Conservation (phyloP, 2,329 filamentous ascomycete species). For the Elsinoe batatas region DNA sequence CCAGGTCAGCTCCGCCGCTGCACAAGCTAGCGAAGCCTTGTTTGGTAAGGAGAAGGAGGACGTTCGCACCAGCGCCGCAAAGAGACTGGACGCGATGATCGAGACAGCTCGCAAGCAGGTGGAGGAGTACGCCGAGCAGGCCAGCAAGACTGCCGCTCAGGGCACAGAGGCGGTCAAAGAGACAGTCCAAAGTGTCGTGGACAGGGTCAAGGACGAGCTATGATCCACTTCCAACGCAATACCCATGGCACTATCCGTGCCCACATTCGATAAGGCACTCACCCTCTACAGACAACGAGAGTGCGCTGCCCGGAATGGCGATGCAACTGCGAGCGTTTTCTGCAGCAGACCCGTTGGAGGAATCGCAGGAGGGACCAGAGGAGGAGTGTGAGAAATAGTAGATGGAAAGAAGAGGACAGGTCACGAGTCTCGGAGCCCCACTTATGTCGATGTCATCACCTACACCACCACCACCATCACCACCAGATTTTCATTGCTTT, state of each 20-base stretch:
- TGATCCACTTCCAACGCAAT: no score
- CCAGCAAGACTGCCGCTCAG: background rate
- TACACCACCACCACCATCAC: no score
- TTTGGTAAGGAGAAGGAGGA: constrained; percentile 6
- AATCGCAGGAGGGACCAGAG: background rate
- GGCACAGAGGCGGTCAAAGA: constrained; percentile 4
- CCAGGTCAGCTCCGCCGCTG: constrained; percentile 33
- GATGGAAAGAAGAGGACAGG: background rate
- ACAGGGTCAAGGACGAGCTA: constrained; percentile 12
- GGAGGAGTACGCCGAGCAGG: background rate
- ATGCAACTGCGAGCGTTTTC: no score
- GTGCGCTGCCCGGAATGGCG: no score
- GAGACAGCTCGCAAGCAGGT: constrained; percentile 7
- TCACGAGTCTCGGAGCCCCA: background rate
- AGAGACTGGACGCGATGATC: constrained; percentile 5
- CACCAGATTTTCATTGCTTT: no score
- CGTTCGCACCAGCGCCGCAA: background rate
- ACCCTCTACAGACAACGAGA: no score
- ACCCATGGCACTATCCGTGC: no score
- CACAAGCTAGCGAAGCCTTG: background rate
- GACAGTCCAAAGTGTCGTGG: constrained; percentile 4
- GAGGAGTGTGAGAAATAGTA: no score
- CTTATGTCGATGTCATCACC: background rate
- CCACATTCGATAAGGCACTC: no score
- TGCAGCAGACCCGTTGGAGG: no score